Evolutionary conservation across 2,329 filamentous ascomycete genomes (phyloP).

Genomic region (Tolypocladium sp.): DNA sequence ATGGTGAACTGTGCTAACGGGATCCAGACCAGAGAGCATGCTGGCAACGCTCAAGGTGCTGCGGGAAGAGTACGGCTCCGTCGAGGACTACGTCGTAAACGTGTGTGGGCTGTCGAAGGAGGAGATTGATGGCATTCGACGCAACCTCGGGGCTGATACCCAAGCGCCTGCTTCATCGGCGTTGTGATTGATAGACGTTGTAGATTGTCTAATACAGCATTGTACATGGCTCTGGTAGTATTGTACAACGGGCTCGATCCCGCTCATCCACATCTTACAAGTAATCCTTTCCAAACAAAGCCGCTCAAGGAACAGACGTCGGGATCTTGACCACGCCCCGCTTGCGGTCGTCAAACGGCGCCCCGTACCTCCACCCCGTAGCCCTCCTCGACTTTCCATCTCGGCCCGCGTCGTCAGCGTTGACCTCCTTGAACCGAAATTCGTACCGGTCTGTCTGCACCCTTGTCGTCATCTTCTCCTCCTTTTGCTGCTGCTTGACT

Average conservation of each 20-base stretch:
- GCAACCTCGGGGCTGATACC: slow-evolving; percentile 27
- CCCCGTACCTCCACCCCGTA: slow-evolving; percentile 56
- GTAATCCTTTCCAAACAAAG: slow-evolving; percentile 1
- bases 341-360: slow-evolving; percentile 52
- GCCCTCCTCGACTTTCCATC: slow-evolving; percentile 41
- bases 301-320: slow-evolving; percentile 43
- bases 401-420: slow-evolving; percentile 45
- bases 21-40: slow-evolving; percentile 36
- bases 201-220: slow-evolving; percentile 1
- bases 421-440: slow-evolving; percentile 53
- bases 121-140: slow-evolving; percentile 42
- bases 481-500: slow-evolving; percentile 20
- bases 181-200: neutral
- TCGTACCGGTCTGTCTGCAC: slow-evolving; percentile 46
- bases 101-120: slow-evolving; percentile 47
- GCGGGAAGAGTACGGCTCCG: slow-evolving; percentile 49
- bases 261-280: neutral
- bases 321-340: slow-evolving; percentile 60
- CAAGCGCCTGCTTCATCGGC: neutral
- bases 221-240: slow-evolving; percentile 3
- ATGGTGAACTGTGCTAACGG: neutral
- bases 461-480: slow-evolving; percentile 31
- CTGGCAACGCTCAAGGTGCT: slow-evolving; percentile 43
- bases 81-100: slow-evolving; percentile 52
- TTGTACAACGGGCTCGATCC: slow-evolving; percentile 1